Conservation (phyloP, 352 stramenopile genomes). For the Globisporangium paddicum region DNA sequence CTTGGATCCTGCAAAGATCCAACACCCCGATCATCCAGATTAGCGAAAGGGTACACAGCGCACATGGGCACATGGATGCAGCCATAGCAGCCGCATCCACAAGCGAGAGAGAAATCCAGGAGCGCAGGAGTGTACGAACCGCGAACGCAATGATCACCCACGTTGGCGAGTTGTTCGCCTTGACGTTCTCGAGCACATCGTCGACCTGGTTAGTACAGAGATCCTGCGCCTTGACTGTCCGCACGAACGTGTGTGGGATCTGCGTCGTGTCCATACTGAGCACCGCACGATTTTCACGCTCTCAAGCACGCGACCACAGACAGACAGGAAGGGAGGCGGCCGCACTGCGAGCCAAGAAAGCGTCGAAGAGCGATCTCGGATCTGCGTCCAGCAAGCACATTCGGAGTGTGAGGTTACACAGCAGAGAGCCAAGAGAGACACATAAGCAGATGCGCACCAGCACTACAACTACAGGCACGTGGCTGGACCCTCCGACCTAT, state of each 20-base stretch:
- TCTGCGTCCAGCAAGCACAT: not conserved
- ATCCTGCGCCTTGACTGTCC: slow-evolving; percentile 76
- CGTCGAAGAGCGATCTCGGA: not conserved
- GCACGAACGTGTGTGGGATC: slow-evolving; percentile 77
- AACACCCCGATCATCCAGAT: not conserved
- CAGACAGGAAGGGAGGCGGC: not conserved
- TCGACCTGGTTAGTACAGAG: slow-evolving; percentile 77
- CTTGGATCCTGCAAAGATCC: slow-evolving; percentile 44
- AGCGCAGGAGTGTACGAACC: slow-evolving; percentile 28
- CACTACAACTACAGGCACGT: not conserved
- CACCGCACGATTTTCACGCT: not conserved
- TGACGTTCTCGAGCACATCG: slow-evolving; percentile 60
- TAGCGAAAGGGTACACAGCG: not conserved
- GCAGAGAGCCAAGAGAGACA: not conserved
- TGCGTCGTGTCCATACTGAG: slow-evolving; percentile 33
- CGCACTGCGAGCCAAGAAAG: not conserved
- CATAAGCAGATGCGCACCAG: not conserved
- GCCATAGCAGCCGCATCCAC: not conserved
- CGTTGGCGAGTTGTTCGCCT: slow-evolving; percentile 51
- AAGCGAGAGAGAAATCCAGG: not conserved
- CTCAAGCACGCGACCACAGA: not conserved
- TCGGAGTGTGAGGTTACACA: not conserved
- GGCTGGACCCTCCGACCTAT: slow-evolving; percentile 1
- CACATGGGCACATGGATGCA: not conserved
- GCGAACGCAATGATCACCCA: slow-evolving; percentile 77